Conservation (phyloP, 139 green algal species). For the Edaphochlamys debaryana region DNA sequence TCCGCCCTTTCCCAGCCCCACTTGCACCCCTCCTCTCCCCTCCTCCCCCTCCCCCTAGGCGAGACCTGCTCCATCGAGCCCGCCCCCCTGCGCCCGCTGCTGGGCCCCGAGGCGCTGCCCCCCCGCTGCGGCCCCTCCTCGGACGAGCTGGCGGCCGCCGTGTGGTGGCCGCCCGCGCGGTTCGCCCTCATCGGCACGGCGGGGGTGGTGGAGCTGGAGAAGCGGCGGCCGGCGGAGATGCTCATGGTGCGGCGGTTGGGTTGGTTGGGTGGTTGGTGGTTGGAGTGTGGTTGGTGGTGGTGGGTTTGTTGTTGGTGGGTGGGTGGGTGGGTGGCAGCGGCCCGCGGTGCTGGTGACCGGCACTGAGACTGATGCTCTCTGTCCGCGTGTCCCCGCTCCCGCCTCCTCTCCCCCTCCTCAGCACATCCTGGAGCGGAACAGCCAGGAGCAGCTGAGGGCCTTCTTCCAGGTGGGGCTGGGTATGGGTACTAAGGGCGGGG, state of each 20-base stretch:
- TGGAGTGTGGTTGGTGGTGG: too few species aligned
- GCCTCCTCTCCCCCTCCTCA: neutral
- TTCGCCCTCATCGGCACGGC: constrained; percentile 86
- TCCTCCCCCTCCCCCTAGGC: constrained; percentile 25
- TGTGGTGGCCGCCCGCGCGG: constrained; percentile 69
- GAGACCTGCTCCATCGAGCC: constrained; percentile 57
- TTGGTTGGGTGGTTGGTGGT: too few species aligned
- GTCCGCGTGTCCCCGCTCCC: neutral
- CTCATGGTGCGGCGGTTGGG: too few species aligned
- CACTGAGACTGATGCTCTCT: too few species aligned
- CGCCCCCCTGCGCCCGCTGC: constrained; percentile 20
- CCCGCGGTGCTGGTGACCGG: too few species aligned
- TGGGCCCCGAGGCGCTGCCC: constrained; percentile 29
- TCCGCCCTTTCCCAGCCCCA: neutral
- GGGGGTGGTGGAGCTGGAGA: constrained; percentile 83
- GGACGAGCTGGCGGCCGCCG: constrained; percentile 78
- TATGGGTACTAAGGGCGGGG: too few species aligned
- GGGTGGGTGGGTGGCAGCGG: neutral
- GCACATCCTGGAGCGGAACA: constrained; percentile 38
- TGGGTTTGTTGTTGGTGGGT: constrained; percentile 75
- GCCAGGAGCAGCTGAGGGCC: constrained; percentile 14
- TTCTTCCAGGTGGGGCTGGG: constrained; percentile 32
- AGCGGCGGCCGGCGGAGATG: constrained; percentile 74
- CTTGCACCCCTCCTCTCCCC: neutral
- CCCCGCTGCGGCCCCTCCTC: constrained; percentile 6